A percentile compares a stretch with the other conserved stretches of the same genome.
Conservation (phyloP, 2,329 filamentous ascomycete species). For the Cordyceps cicadae region DNA sequence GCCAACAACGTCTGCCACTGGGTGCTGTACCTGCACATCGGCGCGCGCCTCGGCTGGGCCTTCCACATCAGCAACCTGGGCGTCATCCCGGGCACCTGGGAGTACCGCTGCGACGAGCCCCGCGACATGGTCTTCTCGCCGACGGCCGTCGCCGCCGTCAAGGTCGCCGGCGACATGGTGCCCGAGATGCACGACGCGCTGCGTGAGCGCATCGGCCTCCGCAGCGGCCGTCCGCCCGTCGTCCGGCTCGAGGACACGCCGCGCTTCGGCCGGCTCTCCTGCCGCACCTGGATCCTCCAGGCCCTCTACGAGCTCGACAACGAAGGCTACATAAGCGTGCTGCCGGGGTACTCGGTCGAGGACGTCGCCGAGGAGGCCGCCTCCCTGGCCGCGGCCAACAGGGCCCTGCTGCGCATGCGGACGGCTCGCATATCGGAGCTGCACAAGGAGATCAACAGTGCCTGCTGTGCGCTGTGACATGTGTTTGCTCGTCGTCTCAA, state of each 20-base stretch:
- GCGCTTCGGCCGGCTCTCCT: slow-evolving; percentile 9
- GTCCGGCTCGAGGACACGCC: slow-evolving; percentile 3
- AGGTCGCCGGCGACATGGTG: slow-evolving; percentile 1
- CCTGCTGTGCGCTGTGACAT: background rate
- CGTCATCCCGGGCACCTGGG: background rate
- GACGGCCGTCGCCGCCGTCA: slow-evolving; percentile 3
- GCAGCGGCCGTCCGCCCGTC: background rate
- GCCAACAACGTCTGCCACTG: slow-evolving; percentile 1
- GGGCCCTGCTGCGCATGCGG: background rate
- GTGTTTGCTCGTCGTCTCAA: too few species aligned
- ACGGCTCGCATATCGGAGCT: background rate
- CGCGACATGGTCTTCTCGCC: background rate
- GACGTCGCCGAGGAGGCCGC: slow-evolving; percentile 4
- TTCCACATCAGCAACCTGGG: slow-evolving; percentile 5
- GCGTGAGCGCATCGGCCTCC: background rate
- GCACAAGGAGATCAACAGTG: slow-evolving; percentile 1
- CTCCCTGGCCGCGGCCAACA: slow-evolving; percentile 1
- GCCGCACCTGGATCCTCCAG: slow-evolving; percentile 12
- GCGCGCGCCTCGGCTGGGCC: background rate
- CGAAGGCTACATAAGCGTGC: slow-evolving; percentile 14
- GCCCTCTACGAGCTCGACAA: slow-evolving; percentile 13
- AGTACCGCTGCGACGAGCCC: slow-evolving; percentile 2
- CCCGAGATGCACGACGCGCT: slow-evolving; percentile 9
- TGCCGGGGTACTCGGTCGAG: slow-evolving; percentile 2
- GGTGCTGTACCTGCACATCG: slow-evolving; percentile 5